Percentiles rank a stretch among this genome's conserved stretches.
Evolutionary conservation across 768 basidiomycete species (phyloP).

Genomic region (Russula dissimulans): DNA sequence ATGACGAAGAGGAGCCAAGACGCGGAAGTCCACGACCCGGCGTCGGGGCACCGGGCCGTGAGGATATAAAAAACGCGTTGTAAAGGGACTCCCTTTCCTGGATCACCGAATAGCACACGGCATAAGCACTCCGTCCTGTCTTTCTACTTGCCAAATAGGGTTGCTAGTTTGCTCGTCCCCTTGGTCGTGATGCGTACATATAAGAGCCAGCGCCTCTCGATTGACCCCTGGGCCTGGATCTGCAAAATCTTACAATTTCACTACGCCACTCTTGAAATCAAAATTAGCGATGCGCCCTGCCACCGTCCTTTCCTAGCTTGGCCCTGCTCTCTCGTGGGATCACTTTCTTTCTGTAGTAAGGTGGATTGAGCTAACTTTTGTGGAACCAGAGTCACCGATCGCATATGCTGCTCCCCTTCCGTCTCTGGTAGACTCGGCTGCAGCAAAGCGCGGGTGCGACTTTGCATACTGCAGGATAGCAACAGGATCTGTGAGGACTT

Average conservation of each 20-base stretch:
- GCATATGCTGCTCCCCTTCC: not conserved
- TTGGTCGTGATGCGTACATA: not conserved
- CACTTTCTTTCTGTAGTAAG: no score
- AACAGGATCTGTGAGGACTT: not conserved
- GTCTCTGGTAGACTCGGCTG: not conserved
- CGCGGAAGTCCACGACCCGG: no score
- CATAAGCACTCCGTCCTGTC: not conserved
- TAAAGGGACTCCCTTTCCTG: conserved; percentile 1
- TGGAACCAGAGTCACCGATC: not conserved
- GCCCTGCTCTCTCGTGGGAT: not conserved
- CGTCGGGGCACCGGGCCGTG: no score
- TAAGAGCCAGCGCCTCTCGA: not conserved
- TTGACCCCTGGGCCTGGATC: no score
- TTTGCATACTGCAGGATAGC: not conserved
- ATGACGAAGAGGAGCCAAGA: no score
- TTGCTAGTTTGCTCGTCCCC: not conserved
- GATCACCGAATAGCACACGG: not conserved
- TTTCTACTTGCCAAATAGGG: conserved; percentile 6
- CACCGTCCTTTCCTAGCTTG: not conserved
- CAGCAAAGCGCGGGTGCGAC: not conserved
- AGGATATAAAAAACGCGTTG: not conserved
- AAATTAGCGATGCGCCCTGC: not conserved
- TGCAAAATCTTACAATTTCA: not conserved
- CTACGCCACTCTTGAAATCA: not conserved
- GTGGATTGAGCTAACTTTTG: not conserved